Evolutionary conservation across 208 protist species (phyloP), one percentile per base, ranked within the genome.

Genomic region (Naegleria fowleri): DNA sequence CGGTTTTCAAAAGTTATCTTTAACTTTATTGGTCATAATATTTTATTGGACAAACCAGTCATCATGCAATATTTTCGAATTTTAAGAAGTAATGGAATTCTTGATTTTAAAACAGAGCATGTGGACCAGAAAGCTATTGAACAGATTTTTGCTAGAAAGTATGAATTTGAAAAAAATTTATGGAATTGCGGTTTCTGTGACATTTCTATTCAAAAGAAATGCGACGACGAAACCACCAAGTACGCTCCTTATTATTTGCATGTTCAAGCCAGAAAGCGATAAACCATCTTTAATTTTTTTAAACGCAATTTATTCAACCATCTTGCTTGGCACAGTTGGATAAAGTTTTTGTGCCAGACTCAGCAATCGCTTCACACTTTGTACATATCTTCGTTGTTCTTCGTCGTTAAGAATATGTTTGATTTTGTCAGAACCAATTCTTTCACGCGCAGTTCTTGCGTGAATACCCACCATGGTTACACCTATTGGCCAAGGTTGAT

Each of bases 401-500:
- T 93, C 92, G 86, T 93, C 91, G 76, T 93, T 93, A 1, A 93
- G 36, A 33, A 93, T 75, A 39, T 93, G 67, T 16, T 67, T 43
- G 84, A 93, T 93, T 5, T 91, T 19, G 19, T 88, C 90, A 25
- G 40, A 36, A 39, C 29, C 36, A 93, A 93, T 93, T 58, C 55
- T 93, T 40, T 93, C 91, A 29, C 89, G 6, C 9, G 86, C 90
- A 55, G 92, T 59, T 48, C 92, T 38, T 5, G 90, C 91, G 51
- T 93, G 92, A 48, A 93, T 93, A 43, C 91, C 76, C 40, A 92
- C 83, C 33, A 52, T 90, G 25, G 92, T 93, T 9, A 93, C 92
- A 91, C 92, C 92, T 5, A 93, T 93, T 75, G 92, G 92, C 92
- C 92, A 93, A 79, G 92, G 51, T 33, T 92, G 25, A 86, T 93